Base-by-base conservation (phyloP, 208 protist species). In the Leishmania guyanensis region DNA sequence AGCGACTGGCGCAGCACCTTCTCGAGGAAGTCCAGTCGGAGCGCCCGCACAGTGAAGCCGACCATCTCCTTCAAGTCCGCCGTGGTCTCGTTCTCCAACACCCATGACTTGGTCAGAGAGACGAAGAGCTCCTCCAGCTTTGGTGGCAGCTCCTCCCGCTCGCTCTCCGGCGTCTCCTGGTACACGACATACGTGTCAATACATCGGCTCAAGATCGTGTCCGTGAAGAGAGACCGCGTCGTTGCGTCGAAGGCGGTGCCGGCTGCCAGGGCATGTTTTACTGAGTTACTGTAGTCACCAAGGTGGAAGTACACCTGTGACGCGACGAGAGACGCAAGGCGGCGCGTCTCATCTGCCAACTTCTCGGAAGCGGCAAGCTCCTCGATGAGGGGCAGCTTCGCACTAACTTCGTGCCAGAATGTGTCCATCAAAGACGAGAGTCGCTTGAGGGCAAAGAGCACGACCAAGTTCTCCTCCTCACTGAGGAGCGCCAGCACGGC, bases 291-390 rank as follows among this genome's bases (percentile, higher is more conserved):
- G 84, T 98, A 99, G 62, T 95, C 97, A 36, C 97, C 97, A 29
- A 99, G 93, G 86, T 99, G 98, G 87, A 99, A 99, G 88, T 99
- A 99, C 46, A 99, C 98, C 88, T 99, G 96, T 54, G 95, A 98
- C 2, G 94, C 92, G 48, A 99, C 91, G 5, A 99, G 88, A 0
- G 98, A 96, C 16, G 98, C 98, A 43, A 95, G 86, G 51, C 88
- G 78, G 50, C 93, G 91, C 9, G 92, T 94, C 56, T 94, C 86
- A 54, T 91, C 85, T 6, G 85, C 81, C 62, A 97, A 79, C 46
- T 76, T 84, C 29, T 65, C 81, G 12, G 92, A 91, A 26, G 94
- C 94, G 68, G 92, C 76, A 5, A 98, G 89, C 77, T 95, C 91
- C 89, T 97, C 95, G 82, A 98, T 95, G 14, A 93, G 74, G 0